phyloP scores from a whole-genome alignment of 306 rosid genomes.

The Vicia villosa region DNA sequence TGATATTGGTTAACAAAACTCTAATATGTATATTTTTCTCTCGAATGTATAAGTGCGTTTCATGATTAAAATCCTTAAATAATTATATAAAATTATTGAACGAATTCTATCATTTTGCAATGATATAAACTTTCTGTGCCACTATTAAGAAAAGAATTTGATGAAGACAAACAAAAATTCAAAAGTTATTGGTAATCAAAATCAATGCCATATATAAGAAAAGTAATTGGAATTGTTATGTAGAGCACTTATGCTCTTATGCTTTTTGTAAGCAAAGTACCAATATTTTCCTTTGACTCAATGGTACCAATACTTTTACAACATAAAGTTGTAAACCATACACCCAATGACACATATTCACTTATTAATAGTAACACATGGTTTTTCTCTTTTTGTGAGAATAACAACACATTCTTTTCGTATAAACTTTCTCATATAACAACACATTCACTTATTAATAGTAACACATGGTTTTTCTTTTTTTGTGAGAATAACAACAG shows the following conservation, averaged over 20 bases:
- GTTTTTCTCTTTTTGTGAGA: too few relatives aligned
- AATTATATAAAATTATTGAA: too few relatives aligned
- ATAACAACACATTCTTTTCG: too few relatives aligned
- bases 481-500: background rate
- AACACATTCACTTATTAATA: too few relatives aligned
- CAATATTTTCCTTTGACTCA: too few relatives aligned
- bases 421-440: too few relatives aligned
- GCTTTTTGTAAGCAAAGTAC: background rate
- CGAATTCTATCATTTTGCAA: background rate
- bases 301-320: conserved; percentile 26
- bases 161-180: background rate
- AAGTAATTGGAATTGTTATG: conserved; percentile 3
- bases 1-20: too few relatives aligned
- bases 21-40: too few relatives aligned
- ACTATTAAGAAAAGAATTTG: background rate
- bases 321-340: conserved; percentile 16
- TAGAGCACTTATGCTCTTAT: conserved; percentile 8
- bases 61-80: too few relatives aligned
- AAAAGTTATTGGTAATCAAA: conserved; percentile 23
- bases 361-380: background rate
- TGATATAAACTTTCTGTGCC: background rate
- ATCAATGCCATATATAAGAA: conserved; percentile 20
- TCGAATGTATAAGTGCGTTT: too few relatives aligned
- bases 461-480: too few relatives aligned
- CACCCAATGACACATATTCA: background rate